Evolutionary conservation across 768 basidiomycete species (phyloP), one percentile per base, ranked within the genome.

Genomic region (Hydnum rufescens): DNA sequence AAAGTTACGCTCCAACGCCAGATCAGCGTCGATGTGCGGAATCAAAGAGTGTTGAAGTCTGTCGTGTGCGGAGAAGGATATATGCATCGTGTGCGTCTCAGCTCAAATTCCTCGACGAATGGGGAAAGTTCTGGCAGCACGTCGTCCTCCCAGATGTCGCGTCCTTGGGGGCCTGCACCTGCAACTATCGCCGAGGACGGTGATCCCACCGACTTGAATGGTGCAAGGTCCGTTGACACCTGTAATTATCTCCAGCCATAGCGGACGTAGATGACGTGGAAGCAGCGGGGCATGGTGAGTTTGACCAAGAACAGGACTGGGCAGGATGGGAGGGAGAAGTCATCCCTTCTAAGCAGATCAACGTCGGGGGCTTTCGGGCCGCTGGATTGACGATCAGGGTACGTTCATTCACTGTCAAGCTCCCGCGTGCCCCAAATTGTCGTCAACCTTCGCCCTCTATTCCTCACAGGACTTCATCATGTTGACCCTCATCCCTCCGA

Each of bases 251-350:
- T n/a, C n/a, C n/a, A n/a, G n/a, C n/a, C n/a, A n/a, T n/a, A n/a
- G n/a, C n/a, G n/a, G n/a, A n/a, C n/a, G n/a, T n/a, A n/a, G n/a
- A n/a, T n/a, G n/a, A n/a, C n/a, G n/a, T n/a, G n/a, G n/a, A n/a
- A n/a, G n/a, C n/a, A n/a, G n/a, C n/a, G n/a, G n/a, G n/a, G n/a
- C n/a, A n/a, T n/a, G n/a, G n/a, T n/a, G n/a, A n/a, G n/a, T n/a
- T n/a, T n/a, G n/a, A n/a, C n/a, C n/a, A n/a, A n/a, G n/a, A n/a
- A n/a, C n/a, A 30, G 25, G 32, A 31, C 28, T 51, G 49, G 34
- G 48, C 51, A 32, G 55, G 53, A 5, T 55, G 55, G 55, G 55
- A 55, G 30, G 55, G 55, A 8, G 31, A 55, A 26, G 55, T 55
- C 26, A 18, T 55, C 6, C 55, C 55, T 16, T 31, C 26, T 16